A percentile compares a stretch with the other conserved stretches of the same genome.
phyloP scores from a whole-genome alignment of 2,329 filamentous ascomycete genomes.

The Alternaria triticina region DNA sequence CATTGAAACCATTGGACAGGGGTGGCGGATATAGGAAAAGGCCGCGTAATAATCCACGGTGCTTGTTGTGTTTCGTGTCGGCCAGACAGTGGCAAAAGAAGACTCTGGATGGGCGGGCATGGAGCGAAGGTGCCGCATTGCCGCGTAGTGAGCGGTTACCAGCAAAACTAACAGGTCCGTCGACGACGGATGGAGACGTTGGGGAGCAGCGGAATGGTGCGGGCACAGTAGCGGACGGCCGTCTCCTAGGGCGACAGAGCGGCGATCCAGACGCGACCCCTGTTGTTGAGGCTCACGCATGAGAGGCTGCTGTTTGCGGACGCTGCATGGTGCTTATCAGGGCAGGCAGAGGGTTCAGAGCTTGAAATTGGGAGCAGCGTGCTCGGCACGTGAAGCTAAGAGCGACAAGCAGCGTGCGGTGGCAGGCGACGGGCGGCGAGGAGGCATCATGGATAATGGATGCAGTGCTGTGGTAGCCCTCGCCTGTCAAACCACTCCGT shows the following conservation, averaged over 20 bases:
- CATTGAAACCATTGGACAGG: conserved; percentile 13
- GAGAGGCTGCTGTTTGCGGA: neutral
- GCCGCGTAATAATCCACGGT: conserved; percentile 18
- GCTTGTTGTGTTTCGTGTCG: conserved; percentile 14
- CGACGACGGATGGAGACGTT: conserved; percentile 2
- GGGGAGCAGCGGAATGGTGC: neutral
- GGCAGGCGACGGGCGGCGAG: neutral
- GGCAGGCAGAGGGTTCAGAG: neutral
- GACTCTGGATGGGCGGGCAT: neutral
- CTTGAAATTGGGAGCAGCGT: conserved; percentile 7
- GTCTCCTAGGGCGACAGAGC: conserved; percentile 10
- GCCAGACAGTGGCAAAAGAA: neutral
- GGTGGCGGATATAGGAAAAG: conserved; percentile 1
- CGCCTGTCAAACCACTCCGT: conserved; percentile 4
- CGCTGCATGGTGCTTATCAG: conserved; percentile 1
- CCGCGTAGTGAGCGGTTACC: neutral
- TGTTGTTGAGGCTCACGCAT: neutral
- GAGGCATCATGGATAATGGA: neutral
- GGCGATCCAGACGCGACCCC: conserved; percentile 6
- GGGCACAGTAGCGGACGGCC: conserved; percentile 6
- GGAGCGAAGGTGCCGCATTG: neutral
- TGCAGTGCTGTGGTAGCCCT: neutral
- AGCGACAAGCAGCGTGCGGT: neutral
- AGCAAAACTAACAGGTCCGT: neutral
- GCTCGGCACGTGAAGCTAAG: neutral